Evolutionary conservation across 2,329 filamentous ascomycete genomes (phyloP).

Genomic region (Fonsecaea erecta): DNA sequence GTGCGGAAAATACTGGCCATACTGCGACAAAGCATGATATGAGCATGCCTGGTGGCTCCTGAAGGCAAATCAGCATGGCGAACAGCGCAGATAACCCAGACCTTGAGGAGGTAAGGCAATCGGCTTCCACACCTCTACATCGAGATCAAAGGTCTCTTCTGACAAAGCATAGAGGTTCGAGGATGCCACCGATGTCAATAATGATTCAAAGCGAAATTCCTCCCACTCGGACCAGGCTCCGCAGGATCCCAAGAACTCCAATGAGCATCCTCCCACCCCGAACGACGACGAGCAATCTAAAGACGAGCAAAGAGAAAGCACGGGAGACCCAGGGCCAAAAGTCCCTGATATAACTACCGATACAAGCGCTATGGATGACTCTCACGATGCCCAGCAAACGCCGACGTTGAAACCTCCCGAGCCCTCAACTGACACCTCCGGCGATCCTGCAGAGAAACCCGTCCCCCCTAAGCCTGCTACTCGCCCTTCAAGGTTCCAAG

Average conservation of each 20-base stretch:
- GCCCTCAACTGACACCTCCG: constrained; percentile 10
- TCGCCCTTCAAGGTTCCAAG: constrained; percentile 66
- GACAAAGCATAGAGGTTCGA: constrained; percentile 74
- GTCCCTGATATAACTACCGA: constrained; percentile 14
- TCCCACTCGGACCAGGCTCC: constrained; percentile 18
- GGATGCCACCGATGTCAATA: constrained; percentile 66
- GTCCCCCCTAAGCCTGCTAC: constrained; percentile 52
- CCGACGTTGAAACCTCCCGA: constrained; percentile 20
- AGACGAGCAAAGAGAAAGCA: constrained; percentile 16
- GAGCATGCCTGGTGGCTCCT: constrained; percentile 8
- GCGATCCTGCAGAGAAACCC: constrained; percentile 39
- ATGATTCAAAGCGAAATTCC: constrained; percentile 20
- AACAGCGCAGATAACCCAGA: constrained; percentile 48
- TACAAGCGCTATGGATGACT: constrained; percentile 9
- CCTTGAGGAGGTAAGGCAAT: constrained; percentile 47
- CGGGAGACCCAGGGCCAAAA: constrained; percentile 15
- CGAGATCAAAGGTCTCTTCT: constrained; percentile 13
- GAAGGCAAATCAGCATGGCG: constrained; percentile 32
- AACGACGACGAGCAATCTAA: constrained; percentile 14
- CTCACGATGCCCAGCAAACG: constrained; percentile 21
- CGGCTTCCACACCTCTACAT: not conserved
- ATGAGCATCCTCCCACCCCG: constrained; percentile 6
- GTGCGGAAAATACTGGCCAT: not conserved
- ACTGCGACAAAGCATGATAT: constrained; percentile 19
- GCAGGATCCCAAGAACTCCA: constrained; percentile 7